Conservation (phyloP, 1,284 basidiomycete species). For the Cryptococcus wingfieldii region DNA sequence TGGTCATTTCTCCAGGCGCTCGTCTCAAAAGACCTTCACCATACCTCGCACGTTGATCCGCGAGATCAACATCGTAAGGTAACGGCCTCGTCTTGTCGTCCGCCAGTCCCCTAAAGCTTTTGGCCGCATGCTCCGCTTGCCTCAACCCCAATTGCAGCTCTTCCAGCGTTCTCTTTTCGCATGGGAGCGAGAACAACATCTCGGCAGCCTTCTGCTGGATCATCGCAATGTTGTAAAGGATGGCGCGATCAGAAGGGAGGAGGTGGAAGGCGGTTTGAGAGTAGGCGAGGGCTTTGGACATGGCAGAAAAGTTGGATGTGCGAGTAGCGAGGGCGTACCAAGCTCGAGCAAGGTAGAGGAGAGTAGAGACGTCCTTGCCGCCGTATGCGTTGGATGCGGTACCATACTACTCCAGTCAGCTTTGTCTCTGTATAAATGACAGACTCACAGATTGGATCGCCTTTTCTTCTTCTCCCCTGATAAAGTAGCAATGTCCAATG, state of each 20-base stretch:
- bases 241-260: slow-evolving; percentile 78
- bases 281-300: slow-evolving; percentile 73
- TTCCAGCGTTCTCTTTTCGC: slow-evolving; percentile 69
- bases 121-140: slow-evolving; percentile 81
- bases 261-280: slow-evolving; percentile 76
- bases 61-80: slow-evolving; percentile 81
- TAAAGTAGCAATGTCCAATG: slow-evolving; percentile 90
- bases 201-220: slow-evolving; percentile 92
- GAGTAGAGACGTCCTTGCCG: slow-evolving; percentile 64
- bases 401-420: slow-evolving; percentile 62
- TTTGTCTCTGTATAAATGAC: slow-evolving; percentile 6
- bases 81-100: slow-evolving; percentile 64
- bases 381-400: slow-evolving; percentile 71
- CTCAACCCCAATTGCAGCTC: slow-evolving; percentile 73
- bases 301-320: slow-evolving; percentile 71
- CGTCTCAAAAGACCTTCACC: slow-evolving; percentile 75
- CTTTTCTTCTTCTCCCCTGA: slow-evolving; percentile 83
- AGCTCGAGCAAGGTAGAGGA: slow-evolving; percentile 78
- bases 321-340: slow-evolving; percentile 89
- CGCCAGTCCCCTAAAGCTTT: slow-evolving; percentile 74
- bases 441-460: slow-evolving; percentile 87
- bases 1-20: slow-evolving; percentile 68
- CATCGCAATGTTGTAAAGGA: slow-evolving; percentile 91
- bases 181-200: slow-evolving; percentile 68
- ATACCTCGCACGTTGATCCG: slow-evolving; percentile 81